A percentile compares a stretch with the other conserved stretches of the same genome.
phyloP scores from a whole-genome alignment of 768 basidiomycete species.

The Gelatoporia subvermispora region DNA sequence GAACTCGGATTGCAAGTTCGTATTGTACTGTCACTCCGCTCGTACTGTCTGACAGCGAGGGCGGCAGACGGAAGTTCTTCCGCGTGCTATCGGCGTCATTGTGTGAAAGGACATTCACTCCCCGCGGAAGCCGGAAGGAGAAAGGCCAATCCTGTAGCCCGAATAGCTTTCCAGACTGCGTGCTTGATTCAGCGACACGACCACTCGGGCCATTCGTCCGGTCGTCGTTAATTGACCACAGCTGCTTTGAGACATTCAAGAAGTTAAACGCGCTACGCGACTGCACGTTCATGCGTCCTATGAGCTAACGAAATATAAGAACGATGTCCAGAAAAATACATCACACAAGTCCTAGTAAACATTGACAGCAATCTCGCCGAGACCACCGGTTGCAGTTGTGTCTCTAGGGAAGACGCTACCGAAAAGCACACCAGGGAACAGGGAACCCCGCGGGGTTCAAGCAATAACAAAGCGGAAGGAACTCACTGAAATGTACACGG shows the following conservation, averaged over 20 bases:
- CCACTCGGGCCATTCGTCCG: neutral
- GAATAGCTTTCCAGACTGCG: constrained; percentile 11
- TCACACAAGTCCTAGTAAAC: too few species aligned
- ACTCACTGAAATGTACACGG: constrained; percentile 10
- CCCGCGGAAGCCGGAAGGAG: constrained; percentile 15
- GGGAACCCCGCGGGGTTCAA: too few species aligned
- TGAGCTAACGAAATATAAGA: neutral
- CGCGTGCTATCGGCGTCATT: constrained; percentile 1
- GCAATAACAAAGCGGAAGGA: neutral
- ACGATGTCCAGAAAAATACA: too few species aligned
- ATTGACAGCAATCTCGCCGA: too few species aligned
- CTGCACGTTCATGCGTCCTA: constrained; percentile 4
- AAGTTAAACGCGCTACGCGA: constrained; percentile 8
- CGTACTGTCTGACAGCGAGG: constrained; percentile 10
- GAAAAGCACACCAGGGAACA: too few species aligned
- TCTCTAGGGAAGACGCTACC: too few species aligned
- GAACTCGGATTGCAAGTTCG: constrained; percentile 11
- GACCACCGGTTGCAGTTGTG: too few species aligned
- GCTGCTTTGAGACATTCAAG: constrained; percentile 4
- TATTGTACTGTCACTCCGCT: constrained; percentile 13
- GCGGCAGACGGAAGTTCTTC: constrained; percentile 16
- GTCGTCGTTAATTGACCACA: constrained; percentile 8
- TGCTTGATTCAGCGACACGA: too few species aligned
- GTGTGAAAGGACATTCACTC: constrained; percentile 7
- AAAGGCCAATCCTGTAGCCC: constrained; percentile 16